Conservation (phyloP, 2,329 filamentous ascomycete species). For the Sporothrix euskadiensis region DNA sequence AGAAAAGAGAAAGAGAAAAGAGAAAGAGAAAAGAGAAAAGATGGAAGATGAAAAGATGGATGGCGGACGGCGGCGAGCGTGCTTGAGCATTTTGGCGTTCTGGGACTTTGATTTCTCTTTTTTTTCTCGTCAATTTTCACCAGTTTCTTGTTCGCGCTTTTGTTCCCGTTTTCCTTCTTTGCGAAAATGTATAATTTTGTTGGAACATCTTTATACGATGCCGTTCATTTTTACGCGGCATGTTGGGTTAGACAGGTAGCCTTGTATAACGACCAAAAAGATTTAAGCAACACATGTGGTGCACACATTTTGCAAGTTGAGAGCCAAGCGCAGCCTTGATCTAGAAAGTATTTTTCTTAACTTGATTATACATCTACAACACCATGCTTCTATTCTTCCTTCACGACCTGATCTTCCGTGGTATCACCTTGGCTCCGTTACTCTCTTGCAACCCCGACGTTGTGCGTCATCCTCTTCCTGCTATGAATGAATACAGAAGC, state of each 20-base stretch:
- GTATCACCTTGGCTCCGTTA: not conserved
- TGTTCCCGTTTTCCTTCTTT: not conserved
- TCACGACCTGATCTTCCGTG: not conserved
- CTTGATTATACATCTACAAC: not conserved
- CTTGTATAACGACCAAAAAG: not conserved
- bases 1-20: not conserved
- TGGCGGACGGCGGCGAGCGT: not conserved
- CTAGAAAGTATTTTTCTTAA: not conserved
- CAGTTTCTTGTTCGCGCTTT: not conserved
- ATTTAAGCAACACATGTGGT: not conserved
- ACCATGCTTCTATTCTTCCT: not conserved
- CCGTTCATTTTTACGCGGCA: not conserved
- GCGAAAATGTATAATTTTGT: not conserved
- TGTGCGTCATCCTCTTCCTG: not conserved
- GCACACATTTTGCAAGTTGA: not conserved
- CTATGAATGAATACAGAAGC: not conserved
- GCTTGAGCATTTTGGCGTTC: slow-evolving; percentile 21
- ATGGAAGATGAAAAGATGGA: not conserved
- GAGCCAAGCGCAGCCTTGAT: not conserved
- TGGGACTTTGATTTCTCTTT: not conserved
- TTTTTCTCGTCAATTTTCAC: not conserved
- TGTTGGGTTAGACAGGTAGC: not conserved
- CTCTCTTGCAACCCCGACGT: too few species aligned
- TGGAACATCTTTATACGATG: not conserved
- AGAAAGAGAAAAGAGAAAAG: not conserved